These are phyloP conservation scores for Candida nemodendra DNA, from an alignment of 805 yeast species.

Conservation along the genomic window DNA sequence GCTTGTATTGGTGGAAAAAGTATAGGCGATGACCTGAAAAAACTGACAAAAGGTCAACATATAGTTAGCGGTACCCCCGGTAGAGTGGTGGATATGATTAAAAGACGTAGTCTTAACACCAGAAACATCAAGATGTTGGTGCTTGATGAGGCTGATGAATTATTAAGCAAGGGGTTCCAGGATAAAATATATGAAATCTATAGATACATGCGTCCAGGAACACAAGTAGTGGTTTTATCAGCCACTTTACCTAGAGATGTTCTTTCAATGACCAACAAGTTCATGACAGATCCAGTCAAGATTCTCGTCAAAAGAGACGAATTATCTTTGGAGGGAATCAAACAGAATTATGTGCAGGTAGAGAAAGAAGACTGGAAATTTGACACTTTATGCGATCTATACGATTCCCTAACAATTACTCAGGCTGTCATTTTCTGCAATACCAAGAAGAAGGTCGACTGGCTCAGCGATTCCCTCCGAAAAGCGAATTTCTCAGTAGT, in stretches of 20 bases:
- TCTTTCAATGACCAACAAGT: conserved; percentile 83
- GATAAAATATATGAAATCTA: conserved; percentile 94
- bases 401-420: conserved; percentile 92
- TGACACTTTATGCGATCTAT: conserved; percentile 90
- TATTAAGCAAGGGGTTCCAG: conserved; percentile 89
- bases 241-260: conserved; percentile 96
- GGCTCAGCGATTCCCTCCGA: conserved; percentile 70
- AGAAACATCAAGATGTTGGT: conserved; percentile 88
- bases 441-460: conserved; percentile 92
- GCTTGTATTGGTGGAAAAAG: conserved; percentile 98
- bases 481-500: conserved; percentile 86
- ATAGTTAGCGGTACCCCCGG: conserved; percentile 98
- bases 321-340: conserved; percentile 91
- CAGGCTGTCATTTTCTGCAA: conserved; percentile 98
- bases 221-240: conserved; percentile 92
- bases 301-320: conserved; percentile 95
- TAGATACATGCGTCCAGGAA: conserved; percentile 79
- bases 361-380: conserved; percentile 94
- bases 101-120: conserved; percentile 80
- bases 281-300: conserved; percentile 92
- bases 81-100: conserved; percentile 93
- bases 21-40: conserved; percentile 82
- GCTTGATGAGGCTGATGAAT: conserved; percentile 98
- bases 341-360: conserved; percentile 87
- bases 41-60: conserved; percentile 83